Evolutionary conservation across 495 filamentous ascomycete genomes (phyloP), one percentile per base, ranked within the genome.

Genomic region (Aspergillus steynii): DNA sequence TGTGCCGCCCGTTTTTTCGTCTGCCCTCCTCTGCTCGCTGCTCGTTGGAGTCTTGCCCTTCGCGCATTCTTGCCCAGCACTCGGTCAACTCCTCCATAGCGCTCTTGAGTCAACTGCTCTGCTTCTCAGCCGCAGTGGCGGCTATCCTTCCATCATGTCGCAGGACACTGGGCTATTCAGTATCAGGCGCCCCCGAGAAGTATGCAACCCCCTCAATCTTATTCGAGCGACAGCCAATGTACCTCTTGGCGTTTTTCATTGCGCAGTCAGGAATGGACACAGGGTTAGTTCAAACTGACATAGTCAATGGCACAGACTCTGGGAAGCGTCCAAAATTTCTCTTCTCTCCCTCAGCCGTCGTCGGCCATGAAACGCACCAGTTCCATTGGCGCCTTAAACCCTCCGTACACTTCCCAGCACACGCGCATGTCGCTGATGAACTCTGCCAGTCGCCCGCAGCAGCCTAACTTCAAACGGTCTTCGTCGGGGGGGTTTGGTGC

Each of bases 311-410:
- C 61, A 47, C 72, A 95, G 91, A 93, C 91, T 29, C 84, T 96
- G 48, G 91, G 86, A 63, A 83, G 85, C 66, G 82, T 93, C 68
- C 90, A 86, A 69, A 84, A 86, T 73, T 94, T 88, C 68, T 87
- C 89, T 46, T 80, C 85, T n/a, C 89, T 96, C 57, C 93, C 93
- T 5, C 90, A 92, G 73, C 92, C 93, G 5, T 80, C 89, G n/a
- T 97, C 95, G n/a, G 91, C 95, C 28, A 83, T 98, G 80, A 97
- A 97, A 76, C 91, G 95, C 71, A 90, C 91, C 7, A 96, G 86
- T 66, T 93, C 91, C n/a, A 88, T 88, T 51, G 86, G 86, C 56
- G 85, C 83, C 62, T 77, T 83, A 68, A 87, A 86, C 68, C 77
- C 82, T 47, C 82, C 83, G 42, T 86, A 82, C 72, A 84, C 86